Conservation (phyloP, 768 basidiomycete species). For the Leccinum aurantiacum region DNA sequence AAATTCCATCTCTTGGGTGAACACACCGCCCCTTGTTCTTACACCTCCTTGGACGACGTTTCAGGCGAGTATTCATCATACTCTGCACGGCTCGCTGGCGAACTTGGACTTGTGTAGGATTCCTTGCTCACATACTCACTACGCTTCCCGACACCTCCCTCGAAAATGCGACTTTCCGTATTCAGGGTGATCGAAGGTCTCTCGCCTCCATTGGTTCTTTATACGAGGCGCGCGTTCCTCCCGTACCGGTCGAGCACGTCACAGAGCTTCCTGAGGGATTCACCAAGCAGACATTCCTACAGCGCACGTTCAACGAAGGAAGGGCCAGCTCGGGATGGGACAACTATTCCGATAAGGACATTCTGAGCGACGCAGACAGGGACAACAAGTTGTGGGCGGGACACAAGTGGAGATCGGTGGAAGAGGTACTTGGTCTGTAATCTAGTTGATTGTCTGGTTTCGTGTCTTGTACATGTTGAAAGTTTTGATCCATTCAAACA, state of each 20-base stretch:
- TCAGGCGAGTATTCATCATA: constrained; percentile 26
- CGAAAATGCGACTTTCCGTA: constrained; percentile 34
- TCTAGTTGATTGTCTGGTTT: not conserved
- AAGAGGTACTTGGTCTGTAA: constrained; percentile 29
- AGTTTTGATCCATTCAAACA: constrained; percentile 3
- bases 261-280: constrained; percentile 31
- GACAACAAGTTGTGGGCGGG: constrained; percentile 36
- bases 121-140: constrained; percentile 36
- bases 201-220: constrained; percentile 29
- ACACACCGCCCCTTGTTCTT: constrained; percentile 32
- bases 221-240: constrained; percentile 23
- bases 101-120: constrained; percentile 27
- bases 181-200: constrained; percentile 35
- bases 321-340: constrained; percentile 37
- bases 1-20: constrained; percentile 35
- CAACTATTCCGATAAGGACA: constrained; percentile 28
- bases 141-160: constrained; percentile 27
- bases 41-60: constrained; percentile 35
- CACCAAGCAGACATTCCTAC: constrained; percentile 32
- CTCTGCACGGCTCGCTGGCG: constrained; percentile 1
- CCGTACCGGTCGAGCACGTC: constrained; percentile 25
- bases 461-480: not conserved
- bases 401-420: constrained; percentile 33
- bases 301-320: constrained; percentile 31
- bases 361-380: constrained; percentile 31